Evolutionary conservation across 305 asterid genomes (phyloP).

Genomic region (Salvia sclarea): DNA sequence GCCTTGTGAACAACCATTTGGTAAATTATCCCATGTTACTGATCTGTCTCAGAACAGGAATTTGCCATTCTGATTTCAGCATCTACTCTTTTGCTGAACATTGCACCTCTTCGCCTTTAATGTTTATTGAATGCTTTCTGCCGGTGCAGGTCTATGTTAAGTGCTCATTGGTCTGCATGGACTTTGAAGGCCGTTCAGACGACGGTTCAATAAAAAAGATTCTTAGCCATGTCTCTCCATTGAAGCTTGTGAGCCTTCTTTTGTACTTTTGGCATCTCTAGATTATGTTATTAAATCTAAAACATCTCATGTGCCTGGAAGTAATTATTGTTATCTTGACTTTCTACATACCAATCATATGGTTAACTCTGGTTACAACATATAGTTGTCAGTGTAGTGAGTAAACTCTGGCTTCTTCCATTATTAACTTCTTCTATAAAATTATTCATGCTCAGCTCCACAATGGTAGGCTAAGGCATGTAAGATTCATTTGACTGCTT

Average conservation of each 20-base stretch:
- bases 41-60: slow-evolving; percentile 9
- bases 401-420: slow-evolving; percentile 1
- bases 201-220: slow-evolving; percentile 94
- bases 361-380: slow-evolving; percentile 14
- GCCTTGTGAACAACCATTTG: slow-evolving; percentile 7
- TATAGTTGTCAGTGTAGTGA: slow-evolving; percentile 17
- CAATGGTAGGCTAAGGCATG: neutral
- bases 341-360: neutral
- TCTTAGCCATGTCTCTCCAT: slow-evolving; percentile 85
- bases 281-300: neutral
- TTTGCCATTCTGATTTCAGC: slow-evolving; percentile 4
- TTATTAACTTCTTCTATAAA: neutral
- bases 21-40: slow-evolving; percentile 17
- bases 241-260: slow-evolving; percentile 72
- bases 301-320: neutral
- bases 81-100: slow-evolving; percentile 12
- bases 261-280: slow-evolving; percentile 29
- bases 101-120: slow-evolving; percentile 16
- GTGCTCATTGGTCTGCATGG: slow-evolving; percentile 82
- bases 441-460: neutral
- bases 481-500: slow-evolving; percentile 18
- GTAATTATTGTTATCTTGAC: slow-evolving; percentile 14
- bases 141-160: slow-evolving; percentile 76
- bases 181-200: slow-evolving; percentile 97
- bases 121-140: slow-evolving; percentile 25